A percentile compares a stretch with the other conserved stretches of the same genome.
Conservation (phyloP, 1,139 yeast species). For the Kodamaea alishanica region DNA sequence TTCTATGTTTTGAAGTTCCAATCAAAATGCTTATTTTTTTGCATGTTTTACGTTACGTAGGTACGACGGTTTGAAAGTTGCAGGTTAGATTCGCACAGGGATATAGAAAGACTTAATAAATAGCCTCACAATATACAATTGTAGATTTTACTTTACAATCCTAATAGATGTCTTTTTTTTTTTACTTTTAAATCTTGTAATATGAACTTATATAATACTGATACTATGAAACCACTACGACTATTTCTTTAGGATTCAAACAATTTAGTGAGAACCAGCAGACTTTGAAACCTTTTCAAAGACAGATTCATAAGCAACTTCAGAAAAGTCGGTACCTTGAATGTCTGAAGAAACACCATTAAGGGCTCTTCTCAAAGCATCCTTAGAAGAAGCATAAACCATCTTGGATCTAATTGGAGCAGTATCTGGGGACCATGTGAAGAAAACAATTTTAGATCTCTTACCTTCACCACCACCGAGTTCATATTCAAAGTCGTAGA, state of each 20-base stretch:
- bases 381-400: constrained; percentile 97
- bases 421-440: constrained; percentile 97
- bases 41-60: too few species aligned
- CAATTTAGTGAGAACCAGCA: constrained; percentile 43
- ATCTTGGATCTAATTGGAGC: constrained; percentile 93
- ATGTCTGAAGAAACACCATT: constrained; percentile 92
- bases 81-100: too few species aligned
- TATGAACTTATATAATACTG: too few species aligned
- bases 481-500: constrained; percentile 95
- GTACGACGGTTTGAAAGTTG: too few species aligned
- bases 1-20: too few species aligned
- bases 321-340: constrained; percentile 97
- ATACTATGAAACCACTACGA: not conserved
- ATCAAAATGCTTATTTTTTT: too few species aligned
- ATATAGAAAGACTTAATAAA: too few species aligned
- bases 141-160: too few species aligned
- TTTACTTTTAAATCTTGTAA: too few species aligned
- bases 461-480: constrained; percentile 88
- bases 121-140: too few species aligned
- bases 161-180: too few species aligned
- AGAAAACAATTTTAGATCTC: constrained; percentile 90
- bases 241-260: not conserved
- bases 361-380: constrained; percentile 94
- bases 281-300: constrained; percentile 87
- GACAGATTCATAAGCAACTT: constrained; percentile 90